A percentile compares a stretch with the other conserved stretches of the same genome.
Evolutionary conservation across 164 flowering plant genomes (phyloP).

Genomic region (Aristolochia fimbriata): DNA sequence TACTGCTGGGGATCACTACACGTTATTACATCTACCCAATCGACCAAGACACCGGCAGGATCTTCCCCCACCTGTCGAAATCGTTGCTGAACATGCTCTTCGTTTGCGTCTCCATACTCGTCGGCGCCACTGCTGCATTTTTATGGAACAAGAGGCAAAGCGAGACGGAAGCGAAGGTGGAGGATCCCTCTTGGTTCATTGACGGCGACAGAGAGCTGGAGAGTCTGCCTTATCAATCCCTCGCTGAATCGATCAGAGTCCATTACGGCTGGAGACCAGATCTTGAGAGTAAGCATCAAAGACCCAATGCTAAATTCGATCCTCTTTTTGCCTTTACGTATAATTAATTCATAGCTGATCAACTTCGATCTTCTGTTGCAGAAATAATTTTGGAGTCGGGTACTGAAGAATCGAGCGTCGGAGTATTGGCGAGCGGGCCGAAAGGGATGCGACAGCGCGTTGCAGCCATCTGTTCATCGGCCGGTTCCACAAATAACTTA

Average conservation of each 20-base stretch:
- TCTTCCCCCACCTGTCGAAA: constrained; percentile 22
- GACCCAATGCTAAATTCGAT: no score
- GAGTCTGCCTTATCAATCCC: constrained; percentile 48
- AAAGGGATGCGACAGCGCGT: constrained; percentile 46
- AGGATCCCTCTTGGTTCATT: no score
- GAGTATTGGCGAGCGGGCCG: constrained; percentile 54
- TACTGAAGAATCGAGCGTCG: constrained; percentile 35
- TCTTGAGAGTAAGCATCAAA: constrained; percentile 29
- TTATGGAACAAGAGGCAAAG: constrained; percentile 51
- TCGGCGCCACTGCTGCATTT: constrained; percentile 35
- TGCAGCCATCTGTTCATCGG: constrained; percentile 49
- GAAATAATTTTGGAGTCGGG: constrained; percentile 21
- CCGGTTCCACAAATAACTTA: constrained; percentile 35
- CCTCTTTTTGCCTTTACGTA: neutral
- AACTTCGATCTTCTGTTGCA: no score
- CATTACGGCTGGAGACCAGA: constrained; percentile 64
- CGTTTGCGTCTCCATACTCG: constrained; percentile 37
- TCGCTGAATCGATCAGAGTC: constrained; percentile 47
- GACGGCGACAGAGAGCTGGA: constrained; percentile 50
- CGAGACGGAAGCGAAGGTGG: constrained; percentile 30
- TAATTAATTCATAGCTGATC: constrained; percentile 24
- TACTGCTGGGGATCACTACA: constrained; percentile 41
- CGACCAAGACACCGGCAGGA: constrained; percentile 37
- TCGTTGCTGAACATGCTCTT: constrained; percentile 32
- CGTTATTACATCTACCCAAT: constrained; percentile 59